Conservation (phyloP, 805 yeast species). For the Lachancea nothofagi region DNA sequence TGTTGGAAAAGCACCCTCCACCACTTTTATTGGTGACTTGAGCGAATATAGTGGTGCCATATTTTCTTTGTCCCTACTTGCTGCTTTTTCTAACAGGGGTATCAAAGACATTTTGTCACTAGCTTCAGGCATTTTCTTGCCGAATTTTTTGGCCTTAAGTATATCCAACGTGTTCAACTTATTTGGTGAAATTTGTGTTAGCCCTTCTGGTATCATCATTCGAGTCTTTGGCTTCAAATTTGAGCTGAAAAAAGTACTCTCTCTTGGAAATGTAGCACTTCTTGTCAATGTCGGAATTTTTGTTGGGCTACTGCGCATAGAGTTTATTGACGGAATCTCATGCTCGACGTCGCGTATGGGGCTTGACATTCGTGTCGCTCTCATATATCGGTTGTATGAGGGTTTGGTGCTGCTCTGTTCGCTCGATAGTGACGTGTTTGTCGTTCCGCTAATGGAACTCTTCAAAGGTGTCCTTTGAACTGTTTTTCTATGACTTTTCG, state of each 20-base stretch:
- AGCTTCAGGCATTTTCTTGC: not conserved
- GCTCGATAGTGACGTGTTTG: not conserved
- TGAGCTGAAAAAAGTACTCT: not conserved
- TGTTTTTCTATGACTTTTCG: constrained; percentile 1
- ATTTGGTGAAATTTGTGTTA: constrained; percentile 23
- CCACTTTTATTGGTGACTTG: constrained; percentile 6
- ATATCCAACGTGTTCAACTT: constrained; percentile 13
- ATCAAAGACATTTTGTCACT: not conserved
- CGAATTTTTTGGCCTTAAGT: too few relatives aligned
- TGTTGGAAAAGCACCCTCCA: not conserved
- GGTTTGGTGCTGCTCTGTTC: not conserved
- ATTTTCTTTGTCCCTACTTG: constrained; percentile 6
- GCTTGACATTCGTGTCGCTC: constrained; percentile 15
- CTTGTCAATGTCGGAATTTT: constrained; percentile 12
- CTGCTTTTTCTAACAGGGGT: not conserved
- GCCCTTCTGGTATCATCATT: constrained; percentile 21
- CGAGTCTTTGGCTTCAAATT: not conserved
- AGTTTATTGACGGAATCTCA: constrained; percentile 16
- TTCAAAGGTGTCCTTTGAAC: constrained; percentile 4
- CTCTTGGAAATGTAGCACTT: constrained; percentile 8
- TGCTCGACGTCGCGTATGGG: constrained; percentile 13
- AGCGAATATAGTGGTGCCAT: not conserved
- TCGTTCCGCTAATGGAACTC: not conserved
- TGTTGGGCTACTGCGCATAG: constrained; percentile 12
- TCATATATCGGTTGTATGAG: constrained; percentile 11